A percentile compares a stretch with the other conserved stretches of the same genome.
phyloP scores from a whole-genome alignment of 177 flowering plant species.

The Tripterygium wilfordii region DNA sequence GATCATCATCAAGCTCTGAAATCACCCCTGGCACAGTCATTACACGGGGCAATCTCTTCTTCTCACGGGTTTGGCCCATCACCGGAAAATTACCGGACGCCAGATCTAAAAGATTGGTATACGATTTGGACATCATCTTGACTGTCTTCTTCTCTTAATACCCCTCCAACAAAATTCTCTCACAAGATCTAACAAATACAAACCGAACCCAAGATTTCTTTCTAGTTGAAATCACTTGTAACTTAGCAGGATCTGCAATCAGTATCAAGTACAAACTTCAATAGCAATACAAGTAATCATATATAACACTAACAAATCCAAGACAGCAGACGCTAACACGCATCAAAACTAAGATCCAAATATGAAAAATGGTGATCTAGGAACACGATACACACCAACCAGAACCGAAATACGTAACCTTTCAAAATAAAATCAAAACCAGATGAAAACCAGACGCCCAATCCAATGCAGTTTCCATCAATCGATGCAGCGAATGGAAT shows the following conservation, averaged over 20 bases:
- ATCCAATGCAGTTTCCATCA: no score
- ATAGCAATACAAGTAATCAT: not conserved
- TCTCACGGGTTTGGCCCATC: conserved; percentile 26
- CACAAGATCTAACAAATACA: not conserved
- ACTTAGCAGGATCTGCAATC: conserved; percentile 7
- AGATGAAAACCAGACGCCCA: no score
- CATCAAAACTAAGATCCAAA: no score
- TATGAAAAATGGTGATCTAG: no score
- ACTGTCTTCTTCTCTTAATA: not conserved
- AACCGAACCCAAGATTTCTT: conserved; percentile 7
- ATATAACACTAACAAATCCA: conserved; percentile 4
- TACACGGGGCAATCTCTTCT: conserved; percentile 25
- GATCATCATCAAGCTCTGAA: conserved; percentile 41
- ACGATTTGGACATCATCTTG: conserved; percentile 43
- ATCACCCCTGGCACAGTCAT: conserved; percentile 39
- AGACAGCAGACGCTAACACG: not conserved
- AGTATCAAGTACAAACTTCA: not conserved
- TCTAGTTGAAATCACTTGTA: not conserved
- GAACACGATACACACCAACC: no score
- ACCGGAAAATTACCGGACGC: conserved; percentile 40
- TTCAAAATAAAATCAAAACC: no score
- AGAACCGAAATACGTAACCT: no score
- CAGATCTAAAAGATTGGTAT: conserved; percentile 43
- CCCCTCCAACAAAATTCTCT: not conserved
- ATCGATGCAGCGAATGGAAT: no score